Conservation (phyloP, 495 filamentous ascomycete species). For the Diplogelasinospora grovesii region DNA sequence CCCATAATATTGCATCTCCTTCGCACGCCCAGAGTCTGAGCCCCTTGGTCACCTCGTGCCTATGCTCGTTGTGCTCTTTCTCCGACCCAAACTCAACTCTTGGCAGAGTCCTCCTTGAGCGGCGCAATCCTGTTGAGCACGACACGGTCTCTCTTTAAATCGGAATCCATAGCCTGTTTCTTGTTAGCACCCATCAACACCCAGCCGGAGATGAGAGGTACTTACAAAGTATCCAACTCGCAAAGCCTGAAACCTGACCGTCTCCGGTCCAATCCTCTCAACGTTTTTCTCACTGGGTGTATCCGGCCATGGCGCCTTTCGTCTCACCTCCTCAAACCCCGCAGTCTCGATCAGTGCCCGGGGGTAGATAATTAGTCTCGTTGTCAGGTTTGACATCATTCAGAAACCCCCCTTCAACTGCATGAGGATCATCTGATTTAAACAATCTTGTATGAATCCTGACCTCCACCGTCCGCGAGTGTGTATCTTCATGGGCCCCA, state of each 20-base stretch:
- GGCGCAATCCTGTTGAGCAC: neutral
- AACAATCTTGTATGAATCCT: conserved; percentile 78
- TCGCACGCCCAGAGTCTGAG: no score
- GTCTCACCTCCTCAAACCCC: conserved; percentile 66
- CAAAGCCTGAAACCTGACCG: conserved; percentile 81
- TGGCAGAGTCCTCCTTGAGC: neutral
- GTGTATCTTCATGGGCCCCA: conserved; percentile 74
- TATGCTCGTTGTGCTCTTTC: neutral
- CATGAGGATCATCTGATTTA: conserved; percentile 65
- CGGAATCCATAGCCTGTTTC: neutral
- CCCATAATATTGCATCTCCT: no score
- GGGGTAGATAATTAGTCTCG: conserved; percentile 65
- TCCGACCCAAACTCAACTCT: neutral
- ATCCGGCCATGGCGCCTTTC: conserved; percentile 72
- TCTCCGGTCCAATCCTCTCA: conserved; percentile 54
- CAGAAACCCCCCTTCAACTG: conserved; percentile 63
- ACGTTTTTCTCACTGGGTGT: conserved; percentile 54
- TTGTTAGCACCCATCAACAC: neutral
- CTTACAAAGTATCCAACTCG: conserved; percentile 70
- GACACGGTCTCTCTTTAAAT: neutral
- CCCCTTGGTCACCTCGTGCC: no score
- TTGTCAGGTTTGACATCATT: conserved; percentile 74
- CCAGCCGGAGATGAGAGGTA: neutral
- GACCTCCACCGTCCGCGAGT: conserved; percentile 57
- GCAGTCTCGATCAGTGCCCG: conserved; percentile 73